Percentiles rank a stretch among this genome's conserved stretches.
phyloP scores from a whole-genome alignment of 306 rosid genomes.

The Lathyrus aphaca region DNA sequence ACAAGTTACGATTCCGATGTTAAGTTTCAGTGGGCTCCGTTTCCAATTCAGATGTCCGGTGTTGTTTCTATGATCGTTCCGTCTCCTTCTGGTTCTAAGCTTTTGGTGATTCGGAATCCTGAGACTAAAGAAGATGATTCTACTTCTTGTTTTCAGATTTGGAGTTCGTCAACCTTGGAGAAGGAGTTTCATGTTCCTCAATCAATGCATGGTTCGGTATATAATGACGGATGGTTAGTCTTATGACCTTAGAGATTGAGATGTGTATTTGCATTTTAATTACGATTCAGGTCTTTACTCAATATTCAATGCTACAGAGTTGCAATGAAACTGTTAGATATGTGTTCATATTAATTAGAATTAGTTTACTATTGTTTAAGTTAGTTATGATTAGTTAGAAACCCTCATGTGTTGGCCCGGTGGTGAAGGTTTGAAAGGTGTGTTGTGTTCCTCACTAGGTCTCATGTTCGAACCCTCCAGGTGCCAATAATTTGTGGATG shows the following conservation, averaged over 20 bases:
- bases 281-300: slow-evolving; percentile 1
- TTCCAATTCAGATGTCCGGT: slow-evolving; percentile 72
- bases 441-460: too few species aligned
- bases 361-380: too few species aligned
- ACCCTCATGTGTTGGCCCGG: too few species aligned
- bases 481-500: too few species aligned
- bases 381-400: too few species aligned
- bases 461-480: too few species aligned
- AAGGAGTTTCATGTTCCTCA: slow-evolving; percentile 75
- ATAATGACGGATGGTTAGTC: slow-evolving; percentile 73
- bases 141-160: slow-evolving; percentile 65
- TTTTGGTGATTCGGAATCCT: slow-evolving; percentile 64
- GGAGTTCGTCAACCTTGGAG: slow-evolving; percentile 68
- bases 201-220: slow-evolving; percentile 77
- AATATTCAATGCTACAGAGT: slow-evolving; percentile 20
- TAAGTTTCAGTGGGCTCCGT: slow-evolving; percentile 72
- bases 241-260: too few species aligned
- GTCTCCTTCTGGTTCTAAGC: slow-evolving; percentile 77
- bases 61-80: slow-evolving; percentile 69
- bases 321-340: background rate
- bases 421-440: too few species aligned
- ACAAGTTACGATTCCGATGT: slow-evolving; percentile 47
- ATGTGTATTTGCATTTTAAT: background rate
- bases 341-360: too few species aligned
- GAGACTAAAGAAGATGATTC: slow-evolving; percentile 60